Evolutionary conservation across 345 rosid species (phyloP).

Genomic region (Acer negundo): DNA sequence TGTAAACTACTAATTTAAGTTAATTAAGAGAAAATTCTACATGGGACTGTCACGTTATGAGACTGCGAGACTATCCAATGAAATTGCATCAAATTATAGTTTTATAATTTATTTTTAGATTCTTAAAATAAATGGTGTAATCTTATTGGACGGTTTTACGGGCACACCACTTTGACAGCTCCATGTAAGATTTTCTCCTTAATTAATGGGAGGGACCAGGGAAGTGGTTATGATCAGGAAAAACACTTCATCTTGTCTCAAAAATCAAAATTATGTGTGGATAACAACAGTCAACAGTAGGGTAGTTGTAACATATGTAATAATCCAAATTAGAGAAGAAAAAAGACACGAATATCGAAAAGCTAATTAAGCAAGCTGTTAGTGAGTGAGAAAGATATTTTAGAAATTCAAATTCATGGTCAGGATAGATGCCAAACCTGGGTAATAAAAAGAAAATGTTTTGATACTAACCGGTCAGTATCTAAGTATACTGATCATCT

Average conservation of each 20-base stretch:
- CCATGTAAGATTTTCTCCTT: too few species aligned
- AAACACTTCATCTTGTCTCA: neutral
- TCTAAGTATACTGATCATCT: too few species aligned
- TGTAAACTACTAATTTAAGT: neutral
- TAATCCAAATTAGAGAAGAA: neutral
- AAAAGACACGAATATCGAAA: neutral
- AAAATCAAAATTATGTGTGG: neutral
- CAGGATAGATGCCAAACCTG: neutral
- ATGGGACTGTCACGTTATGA: too few species aligned
- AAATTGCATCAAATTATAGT: too few species aligned
- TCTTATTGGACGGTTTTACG: too few species aligned
- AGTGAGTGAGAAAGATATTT: neutral
- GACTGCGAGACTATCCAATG: too few species aligned
- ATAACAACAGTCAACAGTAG: neutral
- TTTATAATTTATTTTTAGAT: too few species aligned
- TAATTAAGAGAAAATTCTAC: neutral
- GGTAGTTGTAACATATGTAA: neutral
- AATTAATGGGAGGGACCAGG: conserved; percentile 2
- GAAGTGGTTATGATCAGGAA: too few species aligned
- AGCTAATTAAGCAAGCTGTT: neutral
- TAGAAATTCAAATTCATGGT: neutral
- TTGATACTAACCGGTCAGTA: too few species aligned
- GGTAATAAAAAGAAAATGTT: neutral
- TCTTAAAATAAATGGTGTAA: too few species aligned
- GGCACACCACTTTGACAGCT: too few species aligned